phyloP scores from a whole-genome alignment of 2,329 filamentous ascomycete species.

The Fusarium gaditjirri region DNA sequence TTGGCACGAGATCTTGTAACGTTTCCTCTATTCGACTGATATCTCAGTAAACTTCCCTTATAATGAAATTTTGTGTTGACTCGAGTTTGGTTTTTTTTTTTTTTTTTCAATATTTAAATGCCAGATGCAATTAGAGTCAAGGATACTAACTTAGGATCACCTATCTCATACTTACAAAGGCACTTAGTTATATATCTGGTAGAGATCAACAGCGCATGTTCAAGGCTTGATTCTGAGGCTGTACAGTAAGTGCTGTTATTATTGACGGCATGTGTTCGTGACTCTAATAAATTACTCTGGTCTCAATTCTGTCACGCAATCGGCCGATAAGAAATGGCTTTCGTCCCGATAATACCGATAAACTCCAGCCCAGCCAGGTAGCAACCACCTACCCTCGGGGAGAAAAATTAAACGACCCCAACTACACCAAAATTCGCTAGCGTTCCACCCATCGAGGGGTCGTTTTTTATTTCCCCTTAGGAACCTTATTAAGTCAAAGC shows the following conservation, averaged over 20 bases:
- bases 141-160: background rate
- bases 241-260: background rate
- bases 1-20: slow-evolving; percentile 14
- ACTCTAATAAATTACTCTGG: background rate
- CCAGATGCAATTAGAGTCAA: background rate
- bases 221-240: background rate
- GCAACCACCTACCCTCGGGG: no score
- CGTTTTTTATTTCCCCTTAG: no score
- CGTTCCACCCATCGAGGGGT: no score
- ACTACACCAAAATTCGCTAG: no score
- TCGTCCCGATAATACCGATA: slow-evolving; percentile 10
- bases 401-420: no score
- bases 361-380: background rate
- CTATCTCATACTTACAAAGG: background rate
- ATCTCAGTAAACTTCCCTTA: slow-evolving; percentile 1
- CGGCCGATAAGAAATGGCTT: slow-evolving; percentile 6
- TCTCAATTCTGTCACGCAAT: background rate
- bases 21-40: background rate
- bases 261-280: slow-evolving; percentile 4
- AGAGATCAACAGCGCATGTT: slow-evolving; percentile 16
- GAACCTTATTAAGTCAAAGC: no score
- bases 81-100: no score
- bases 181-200: background rate
- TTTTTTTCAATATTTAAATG: background rate
- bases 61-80: background rate